Conservation (phyloP, 352 stramenopile genomes). For the Lagenidium giganteum region DNA sequence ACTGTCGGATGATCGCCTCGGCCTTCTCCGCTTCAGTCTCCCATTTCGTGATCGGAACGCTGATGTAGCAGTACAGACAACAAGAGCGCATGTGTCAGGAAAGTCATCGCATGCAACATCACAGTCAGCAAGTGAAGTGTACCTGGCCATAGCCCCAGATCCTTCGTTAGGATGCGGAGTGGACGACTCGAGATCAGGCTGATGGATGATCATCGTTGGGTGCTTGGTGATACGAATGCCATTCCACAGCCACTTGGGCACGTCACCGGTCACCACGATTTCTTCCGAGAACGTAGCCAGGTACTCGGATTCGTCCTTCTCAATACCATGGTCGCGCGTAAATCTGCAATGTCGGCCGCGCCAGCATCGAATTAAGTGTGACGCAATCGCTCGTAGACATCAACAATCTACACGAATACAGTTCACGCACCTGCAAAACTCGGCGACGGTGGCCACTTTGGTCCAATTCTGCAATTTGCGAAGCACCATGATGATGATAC, state of each 20-base stretch:
- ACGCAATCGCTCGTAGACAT: no score
- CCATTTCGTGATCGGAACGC: conserved; percentile 50
- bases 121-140: neutral
- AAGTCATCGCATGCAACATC: neutral
- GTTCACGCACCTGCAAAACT: conserved; percentile 64
- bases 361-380: no score
- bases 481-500: conserved; percentile 85
- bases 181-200: conserved; percentile 56
- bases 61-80: conserved; percentile 1
- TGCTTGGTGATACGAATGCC: conserved; percentile 78
- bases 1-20: conserved; percentile 74
- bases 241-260: conserved; percentile 83
- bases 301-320: conserved; percentile 87
- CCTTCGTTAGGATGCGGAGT: conserved; percentile 27
- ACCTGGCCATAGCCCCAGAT: conserved; percentile 20
- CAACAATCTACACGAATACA: neutral
- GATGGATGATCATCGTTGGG: conserved; percentile 83
- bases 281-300: conserved; percentile 76
- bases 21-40: conserved; percentile 80
- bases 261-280: conserved; percentile 69
- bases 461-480: conserved; percentile 87
- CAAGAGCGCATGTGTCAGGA: neutral
- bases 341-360: conserved; percentile 36
- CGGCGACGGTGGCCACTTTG: conserved; percentile 73
- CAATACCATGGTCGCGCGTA: conserved; percentile 78